A percentile compares a stretch with the other conserved stretches of the same genome.
Evolutionary conservation across 257 asterid species (phyloP).

Genomic region (Eustoma russellianum): DNA sequence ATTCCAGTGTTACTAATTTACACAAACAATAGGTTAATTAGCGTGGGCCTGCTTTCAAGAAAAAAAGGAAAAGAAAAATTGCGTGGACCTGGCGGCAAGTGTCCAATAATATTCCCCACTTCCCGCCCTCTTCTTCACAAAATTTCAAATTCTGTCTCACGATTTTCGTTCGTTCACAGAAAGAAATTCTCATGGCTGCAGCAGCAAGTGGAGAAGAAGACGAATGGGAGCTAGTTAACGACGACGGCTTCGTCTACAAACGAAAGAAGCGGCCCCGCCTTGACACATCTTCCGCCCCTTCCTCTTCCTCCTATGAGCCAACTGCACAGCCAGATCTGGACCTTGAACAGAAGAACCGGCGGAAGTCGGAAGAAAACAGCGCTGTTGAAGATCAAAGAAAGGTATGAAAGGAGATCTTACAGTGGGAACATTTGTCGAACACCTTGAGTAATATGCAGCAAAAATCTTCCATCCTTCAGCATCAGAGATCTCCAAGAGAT

Average conservation of each 20-base stretch:
- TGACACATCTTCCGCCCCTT: conserved; percentile 20
- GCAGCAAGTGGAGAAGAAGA: conserved; percentile 28
- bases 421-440: conserved; percentile 76
- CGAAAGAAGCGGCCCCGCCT: conserved; percentile 48
- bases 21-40: no score
- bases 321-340: conserved; percentile 56
- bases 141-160: neutral
- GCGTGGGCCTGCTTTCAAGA: no score
- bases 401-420: conserved; percentile 43
- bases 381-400: conserved; percentile 46
- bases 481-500: conserved; percentile 1
- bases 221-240: conserved; percentile 58
- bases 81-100: no score
- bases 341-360: conserved; percentile 40
- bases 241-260: conserved; percentile 58
- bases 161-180: conserved; percentile 16
- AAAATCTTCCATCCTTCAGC: conserved; percentile 16
- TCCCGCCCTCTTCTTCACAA: no score
- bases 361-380: conserved; percentile 43
- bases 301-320: conserved; percentile 10
- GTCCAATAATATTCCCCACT: no score
- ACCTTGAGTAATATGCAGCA: conserved; percentile 37
- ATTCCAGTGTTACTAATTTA: no score
- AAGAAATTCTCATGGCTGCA: conserved; percentile 32
- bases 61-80: no score